Conservation (phyloP, 2,329 filamentous ascomycete genomes). For the Sordariomycetes sp. region DNA sequence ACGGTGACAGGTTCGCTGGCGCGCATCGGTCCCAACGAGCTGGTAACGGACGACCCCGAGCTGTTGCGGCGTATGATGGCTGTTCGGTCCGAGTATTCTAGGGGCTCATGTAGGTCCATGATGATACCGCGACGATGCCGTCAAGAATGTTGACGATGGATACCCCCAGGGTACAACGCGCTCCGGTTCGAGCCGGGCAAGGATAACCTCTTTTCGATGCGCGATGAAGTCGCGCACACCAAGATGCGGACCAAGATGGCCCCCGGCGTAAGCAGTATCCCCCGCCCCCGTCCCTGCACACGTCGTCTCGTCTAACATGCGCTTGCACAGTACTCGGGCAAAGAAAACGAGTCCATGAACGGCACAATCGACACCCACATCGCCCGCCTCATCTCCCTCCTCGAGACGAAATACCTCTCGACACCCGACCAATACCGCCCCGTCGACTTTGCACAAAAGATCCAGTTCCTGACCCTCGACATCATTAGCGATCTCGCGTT, state of each 20-base stretch:
- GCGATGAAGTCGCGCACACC: constrained; percentile 32
- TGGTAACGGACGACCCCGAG: constrained; percentile 34
- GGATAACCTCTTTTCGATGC: constrained; percentile 28
- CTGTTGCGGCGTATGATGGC: constrained; percentile 28
- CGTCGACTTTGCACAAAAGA: constrained; percentile 32
- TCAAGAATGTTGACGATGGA: background rate
- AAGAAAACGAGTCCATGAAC: constrained; percentile 36
- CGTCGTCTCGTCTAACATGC: too few species aligned
- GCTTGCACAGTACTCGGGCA: constrained; percentile 34
- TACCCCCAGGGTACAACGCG: background rate
- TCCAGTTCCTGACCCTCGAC: constrained; percentile 41
- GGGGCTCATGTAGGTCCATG: constrained; percentile 27
- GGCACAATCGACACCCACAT: constrained; percentile 31
- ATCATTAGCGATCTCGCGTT: constrained; percentile 40
- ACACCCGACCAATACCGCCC: constrained; percentile 19
- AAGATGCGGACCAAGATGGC: constrained; percentile 32
- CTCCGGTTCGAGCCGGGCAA: constrained; percentile 10
- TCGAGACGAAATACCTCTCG: constrained; percentile 30
- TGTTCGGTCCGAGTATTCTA: constrained; percentile 26
- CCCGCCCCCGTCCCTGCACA: background rate
- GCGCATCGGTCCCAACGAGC: constrained; percentile 26
- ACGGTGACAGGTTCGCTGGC: constrained; percentile 14
- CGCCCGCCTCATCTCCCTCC: constrained; percentile 28
- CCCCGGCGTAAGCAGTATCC: constrained; percentile 28
- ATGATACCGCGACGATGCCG: too few species aligned